These are phyloP conservation scores for Alternaria sp. DNA, from an alignment of 2,329 filamentous ascomycete species.

Conservation along the genomic window DNA sequence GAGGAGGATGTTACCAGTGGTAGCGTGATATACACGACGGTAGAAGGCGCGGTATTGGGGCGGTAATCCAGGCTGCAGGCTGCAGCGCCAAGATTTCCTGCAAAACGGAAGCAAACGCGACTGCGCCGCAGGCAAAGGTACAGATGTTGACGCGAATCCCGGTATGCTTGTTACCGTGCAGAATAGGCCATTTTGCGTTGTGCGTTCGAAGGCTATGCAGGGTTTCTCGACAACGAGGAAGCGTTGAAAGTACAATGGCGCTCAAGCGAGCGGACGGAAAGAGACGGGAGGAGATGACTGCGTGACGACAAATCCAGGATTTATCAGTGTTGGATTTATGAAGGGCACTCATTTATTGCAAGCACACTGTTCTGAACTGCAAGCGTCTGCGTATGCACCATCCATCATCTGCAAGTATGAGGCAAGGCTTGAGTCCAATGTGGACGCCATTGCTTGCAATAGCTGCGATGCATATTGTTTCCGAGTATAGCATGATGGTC, in stretches of 20 bases:
- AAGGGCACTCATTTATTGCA: background rate
- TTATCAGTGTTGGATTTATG: background rate
- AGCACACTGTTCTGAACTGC: background rate
- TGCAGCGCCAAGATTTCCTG: constrained; percentile 5
- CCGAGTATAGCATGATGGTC: background rate
- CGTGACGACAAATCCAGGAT: background rate
- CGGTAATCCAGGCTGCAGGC: background rate
- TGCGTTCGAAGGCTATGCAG: background rate
- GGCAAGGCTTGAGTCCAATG: background rate
- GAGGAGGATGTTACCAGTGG: background rate
- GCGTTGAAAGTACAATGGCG: background rate
- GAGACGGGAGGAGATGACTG: background rate
- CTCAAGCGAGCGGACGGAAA: background rate
- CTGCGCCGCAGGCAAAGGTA: background rate
- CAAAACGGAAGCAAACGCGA: background rate
- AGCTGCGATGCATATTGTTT: background rate
- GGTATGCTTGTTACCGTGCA: background rate
- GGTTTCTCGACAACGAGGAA: background rate
- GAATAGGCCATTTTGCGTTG: background rate
- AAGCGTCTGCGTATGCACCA: background rate
- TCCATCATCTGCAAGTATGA: background rate
- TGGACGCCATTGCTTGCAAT: background rate
- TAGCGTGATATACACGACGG: background rate
- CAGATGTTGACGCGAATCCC: background rate
- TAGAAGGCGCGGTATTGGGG: background rate